Evolutionary conservation across 1,139 yeast species (phyloP), one percentile per base, ranked within the genome.

Genomic region (Geotrichum siamense): DNA sequence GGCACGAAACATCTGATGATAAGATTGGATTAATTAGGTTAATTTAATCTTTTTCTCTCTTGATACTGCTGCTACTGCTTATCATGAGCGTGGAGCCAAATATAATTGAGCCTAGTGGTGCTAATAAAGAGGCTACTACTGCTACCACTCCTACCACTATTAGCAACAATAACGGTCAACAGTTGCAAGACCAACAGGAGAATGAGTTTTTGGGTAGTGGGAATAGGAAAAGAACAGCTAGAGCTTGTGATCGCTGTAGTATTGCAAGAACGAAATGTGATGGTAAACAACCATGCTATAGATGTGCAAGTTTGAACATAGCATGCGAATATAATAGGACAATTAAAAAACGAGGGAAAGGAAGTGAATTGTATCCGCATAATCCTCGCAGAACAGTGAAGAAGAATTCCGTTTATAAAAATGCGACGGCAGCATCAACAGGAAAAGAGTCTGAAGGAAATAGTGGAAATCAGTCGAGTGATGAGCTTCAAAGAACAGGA

Each of bases 241-340:
- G 70, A 28, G 71, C 71, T 1, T 68, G 72, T 48, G 72, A 68
- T 51, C 58, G 60, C 19, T 68, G 72, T 53, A 65, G 67, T 48
- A 56, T 58, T 30, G 59, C 63, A 35, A 56, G 71, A 41, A 65
- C 70, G 4, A 66, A 64, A 45, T 67, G 71, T 50, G 68, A 67
- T 43, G 71, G 71, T 1, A 53, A 53, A 28, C 53, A 54, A 17
- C 71, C 71, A 0, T 67, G 71, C 43, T 53, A 59, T 2, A 68
- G 64, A 42, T 67, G 71, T 43, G 30, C 51, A 2, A 59, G 59
- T 53, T 51, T 27, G 58, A 53, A 56, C 15, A 50, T 58, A n/a
- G 46, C 54, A 0, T 67, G 71, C 44, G 64, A 66, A 1, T 68
- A 67, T 45, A 50, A 62, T 3, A 54, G 71, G 25, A 55, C 57